Percentiles rank a stretch among this genome's conserved stretches.
phyloP scores from a whole-genome alignment of 2,329 filamentous ascomycete species.

The Colletotrichum sp. region DNA sequence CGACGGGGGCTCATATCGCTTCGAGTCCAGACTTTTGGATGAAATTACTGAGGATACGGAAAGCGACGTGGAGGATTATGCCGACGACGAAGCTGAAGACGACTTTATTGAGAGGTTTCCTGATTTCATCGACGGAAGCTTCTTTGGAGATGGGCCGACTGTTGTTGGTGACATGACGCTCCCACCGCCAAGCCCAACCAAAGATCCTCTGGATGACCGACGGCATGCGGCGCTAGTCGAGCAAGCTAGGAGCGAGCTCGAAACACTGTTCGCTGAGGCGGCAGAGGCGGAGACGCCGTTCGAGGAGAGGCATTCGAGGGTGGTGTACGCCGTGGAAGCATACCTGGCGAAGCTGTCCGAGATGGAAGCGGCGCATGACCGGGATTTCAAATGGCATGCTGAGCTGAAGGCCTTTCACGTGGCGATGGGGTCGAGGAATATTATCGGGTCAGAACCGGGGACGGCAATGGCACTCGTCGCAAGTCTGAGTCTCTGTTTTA shows the following conservation, averaged over 20 bases:
- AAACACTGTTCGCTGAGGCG: neutral
- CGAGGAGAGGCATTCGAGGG: slow-evolving; percentile 8
- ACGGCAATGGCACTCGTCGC: neutral
- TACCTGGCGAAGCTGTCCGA: slow-evolving; percentile 1
- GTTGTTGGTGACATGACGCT: neutral
- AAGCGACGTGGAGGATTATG: neutral
- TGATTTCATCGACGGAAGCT: neutral
- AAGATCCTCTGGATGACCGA: neutral
- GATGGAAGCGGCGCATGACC: slow-evolving; percentile 6
- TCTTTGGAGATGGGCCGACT: neutral
- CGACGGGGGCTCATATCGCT: neutral
- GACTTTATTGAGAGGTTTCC: neutral
- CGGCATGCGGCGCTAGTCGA: neutral
- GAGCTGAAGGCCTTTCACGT: slow-evolving; percentile 3
- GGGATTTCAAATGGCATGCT: slow-evolving; percentile 11
- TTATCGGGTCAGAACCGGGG: neutral
- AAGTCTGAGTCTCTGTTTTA: neutral
- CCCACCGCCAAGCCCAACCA: neutral
- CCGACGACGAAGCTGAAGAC: slow-evolving; percentile 2
- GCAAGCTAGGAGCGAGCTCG: slow-evolving; percentile 8
- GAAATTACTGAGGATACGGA: neutral
- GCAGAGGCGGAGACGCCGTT: neutral
- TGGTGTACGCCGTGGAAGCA: slow-evolving; percentile 11
- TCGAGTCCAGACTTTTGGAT: neutral
- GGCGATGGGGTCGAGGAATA: neutral